These are phyloP conservation scores for Diaporthe citri DNA, from an alignment of 2,329 filamentous ascomycete genomes.

Conservation along the genomic window DNA sequence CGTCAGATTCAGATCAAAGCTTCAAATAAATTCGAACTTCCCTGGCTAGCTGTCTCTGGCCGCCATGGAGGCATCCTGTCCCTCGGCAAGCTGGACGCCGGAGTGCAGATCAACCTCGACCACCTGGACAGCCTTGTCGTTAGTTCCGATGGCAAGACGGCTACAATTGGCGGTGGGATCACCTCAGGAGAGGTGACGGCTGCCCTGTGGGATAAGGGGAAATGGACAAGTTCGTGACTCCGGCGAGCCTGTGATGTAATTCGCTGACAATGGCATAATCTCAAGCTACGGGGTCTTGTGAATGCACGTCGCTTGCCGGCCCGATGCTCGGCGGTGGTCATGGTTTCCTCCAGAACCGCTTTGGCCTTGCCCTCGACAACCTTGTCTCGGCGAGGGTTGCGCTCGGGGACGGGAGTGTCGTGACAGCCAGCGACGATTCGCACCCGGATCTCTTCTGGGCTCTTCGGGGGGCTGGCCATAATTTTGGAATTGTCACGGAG, in stretches of 20 bases:
- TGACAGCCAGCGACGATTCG: background rate
- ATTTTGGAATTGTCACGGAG: conserved; percentile 28
- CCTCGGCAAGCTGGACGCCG: conserved; percentile 60
- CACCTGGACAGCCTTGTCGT: conserved; percentile 59
- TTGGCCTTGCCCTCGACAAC: conserved; percentile 18
- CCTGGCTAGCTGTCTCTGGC: conserved; percentile 66
- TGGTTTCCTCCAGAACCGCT: conserved; percentile 19
- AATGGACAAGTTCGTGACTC: conserved; percentile 50
- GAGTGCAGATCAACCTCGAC: conserved; percentile 63
- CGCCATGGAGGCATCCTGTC: conserved; percentile 64
- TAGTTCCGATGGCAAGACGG: conserved; percentile 57
- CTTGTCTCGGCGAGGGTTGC: conserved; percentile 14
- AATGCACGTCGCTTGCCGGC: conserved; percentile 57
- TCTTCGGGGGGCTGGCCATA: conserved; percentile 45
- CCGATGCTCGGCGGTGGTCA: conserved; percentile 50
- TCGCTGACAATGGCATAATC: background rate
- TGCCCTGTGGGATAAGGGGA: conserved; percentile 61
- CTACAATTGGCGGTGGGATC: conserved; percentile 62
- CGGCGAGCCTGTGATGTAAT: background rate
- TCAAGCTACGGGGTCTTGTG: conserved; percentile 62
- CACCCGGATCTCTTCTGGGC: conserved; percentile 61
- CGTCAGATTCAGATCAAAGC: conserved; percentile 55
- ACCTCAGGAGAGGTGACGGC: conserved; percentile 60
- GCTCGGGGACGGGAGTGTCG: conserved; percentile 15
- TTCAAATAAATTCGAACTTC: conserved; percentile 59